Conservation (phyloP, 306 rosid species). For the Astragalus membranaceus region DNA sequence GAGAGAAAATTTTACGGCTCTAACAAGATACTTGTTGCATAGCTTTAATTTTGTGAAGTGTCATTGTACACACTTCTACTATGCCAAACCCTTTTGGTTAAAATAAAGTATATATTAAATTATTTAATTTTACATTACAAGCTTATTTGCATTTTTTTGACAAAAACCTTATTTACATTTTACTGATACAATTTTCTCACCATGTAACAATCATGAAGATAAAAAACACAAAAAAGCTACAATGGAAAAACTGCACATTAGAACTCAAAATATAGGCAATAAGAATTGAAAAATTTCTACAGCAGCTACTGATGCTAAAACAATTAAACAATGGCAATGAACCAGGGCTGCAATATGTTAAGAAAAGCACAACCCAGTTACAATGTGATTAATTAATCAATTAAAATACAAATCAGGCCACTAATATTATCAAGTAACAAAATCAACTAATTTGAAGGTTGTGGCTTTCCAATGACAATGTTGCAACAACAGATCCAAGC, state of each 20-base stretch:
- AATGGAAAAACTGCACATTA: constrained; percentile 11
- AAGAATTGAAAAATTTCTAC: constrained; percentile 18
- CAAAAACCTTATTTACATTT: too few species aligned
- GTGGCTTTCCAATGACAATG: constrained; percentile 21
- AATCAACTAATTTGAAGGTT: constrained; percentile 21
- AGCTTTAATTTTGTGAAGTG: too few species aligned
- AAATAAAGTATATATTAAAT: too few species aligned
- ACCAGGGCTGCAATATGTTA: constrained; percentile 27
- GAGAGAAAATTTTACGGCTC: too few species aligned
- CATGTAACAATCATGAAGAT: background rate
- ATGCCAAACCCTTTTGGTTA: too few species aligned
- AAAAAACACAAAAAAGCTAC: background rate
- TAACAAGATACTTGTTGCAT: too few species aligned
- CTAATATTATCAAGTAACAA: constrained; percentile 15
- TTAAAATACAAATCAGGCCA: constrained; percentile 18
- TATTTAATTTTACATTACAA: background rate
- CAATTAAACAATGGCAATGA: constrained; percentile 13
- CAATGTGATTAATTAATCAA: constrained; percentile 15
- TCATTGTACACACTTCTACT: too few species aligned
- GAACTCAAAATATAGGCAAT: background rate
- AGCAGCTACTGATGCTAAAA: constrained; percentile 18
- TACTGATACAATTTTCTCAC: background rate
- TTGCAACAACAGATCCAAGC: constrained; percentile 31
- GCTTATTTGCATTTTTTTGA: background rate
- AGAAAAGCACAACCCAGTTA: constrained; percentile 30